Percentiles rank a stretch among this genome's conserved stretches.
These are phyloP conservation scores for Komagataella pseudopastoris DNA, from an alignment of 805 yeast species.

Conservation along the genomic window DNA sequence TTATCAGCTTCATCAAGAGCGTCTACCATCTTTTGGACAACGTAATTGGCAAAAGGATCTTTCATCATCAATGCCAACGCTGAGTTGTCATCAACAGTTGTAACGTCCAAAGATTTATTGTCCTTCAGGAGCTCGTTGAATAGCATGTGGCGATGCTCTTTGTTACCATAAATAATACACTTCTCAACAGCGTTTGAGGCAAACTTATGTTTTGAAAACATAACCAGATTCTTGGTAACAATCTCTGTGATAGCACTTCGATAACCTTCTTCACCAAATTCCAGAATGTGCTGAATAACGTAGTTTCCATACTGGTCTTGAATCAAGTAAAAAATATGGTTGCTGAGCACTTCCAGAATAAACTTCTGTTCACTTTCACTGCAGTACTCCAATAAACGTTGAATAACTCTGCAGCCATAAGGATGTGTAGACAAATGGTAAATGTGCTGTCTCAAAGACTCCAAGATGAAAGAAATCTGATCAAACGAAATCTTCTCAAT, in stretches of 20 bases:
- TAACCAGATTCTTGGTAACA: slow-evolving; percentile 49
- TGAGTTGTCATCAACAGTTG: slow-evolving; percentile 43
- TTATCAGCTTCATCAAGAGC: slow-evolving; percentile 62
- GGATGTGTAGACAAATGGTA: slow-evolving; percentile 89
- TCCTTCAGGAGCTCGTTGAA: slow-evolving; percentile 54
- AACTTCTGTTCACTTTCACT: slow-evolving; percentile 46
- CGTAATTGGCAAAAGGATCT: slow-evolving; percentile 96
- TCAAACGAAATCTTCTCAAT: slow-evolving; percentile 75
- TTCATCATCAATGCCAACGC: slow-evolving; percentile 88
- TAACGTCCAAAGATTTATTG: slow-evolving; percentile 26
- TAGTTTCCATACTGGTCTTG: slow-evolving; percentile 98
- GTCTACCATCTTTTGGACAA: slow-evolving; percentile 86
- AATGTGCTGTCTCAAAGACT: slow-evolving; percentile 54
- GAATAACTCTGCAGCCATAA: slow-evolving; percentile 95
- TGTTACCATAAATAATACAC: slow-evolving; percentile 65
- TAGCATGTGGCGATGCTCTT: slow-evolving; percentile 45
- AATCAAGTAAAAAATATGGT: slow-evolving; percentile 59
- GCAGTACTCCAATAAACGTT: slow-evolving; percentile 77
- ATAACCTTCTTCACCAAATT: slow-evolving; percentile 57
- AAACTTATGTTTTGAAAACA: slow-evolving; percentile 88
- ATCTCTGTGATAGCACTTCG: slow-evolving; percentile 45
- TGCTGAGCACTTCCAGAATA: slow-evolving; percentile 60
- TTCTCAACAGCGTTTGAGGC: slow-evolving; percentile 97
- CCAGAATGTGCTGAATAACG: slow-evolving; percentile 91
- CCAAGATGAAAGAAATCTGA: slow-evolving; percentile 56